Base-by-base conservation (phyloP, 2,329 filamentous ascomycete species). In the Colletotrichum salicis region DNA sequence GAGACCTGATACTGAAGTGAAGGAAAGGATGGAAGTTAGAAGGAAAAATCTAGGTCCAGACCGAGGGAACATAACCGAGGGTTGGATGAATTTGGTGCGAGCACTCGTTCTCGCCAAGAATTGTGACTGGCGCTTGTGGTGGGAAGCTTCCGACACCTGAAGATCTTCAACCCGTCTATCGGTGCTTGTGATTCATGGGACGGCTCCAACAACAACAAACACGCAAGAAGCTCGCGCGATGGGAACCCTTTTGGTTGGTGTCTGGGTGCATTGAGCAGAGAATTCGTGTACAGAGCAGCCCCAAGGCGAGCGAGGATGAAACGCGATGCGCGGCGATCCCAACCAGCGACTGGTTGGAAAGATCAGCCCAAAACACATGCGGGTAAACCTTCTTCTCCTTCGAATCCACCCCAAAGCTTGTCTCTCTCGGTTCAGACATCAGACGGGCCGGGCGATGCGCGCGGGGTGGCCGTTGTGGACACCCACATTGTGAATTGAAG, bases 351-450 rank as follows among this genome's bases (percentile, higher is more conserved):
- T 64, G 66, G 60, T 55, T 41, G 31, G 27, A 31, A 64, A 64
- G 60, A 56, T 72, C 55, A 56, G 59, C 59, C 65, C 59, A 70
- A 70, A 51, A 64, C 54, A 59, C 56, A 5, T 37, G 35, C 59
- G 59, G 55, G 65, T 58, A 57, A 70, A 72, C 45, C 55, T 72
- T 72, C 24, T 70, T 70, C 45, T 45, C 19, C 3, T 45, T 48
- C 24, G 19, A n/a, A 35, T 59, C 29, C 35, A 54, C 27, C 5
- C 27, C 12, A 45, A 72, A 72, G 66, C 60, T 64, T 60, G 22
- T 41, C 48, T 64, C 51, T 59, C 7, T 24, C 33, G 13, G 27
- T n/a, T 13, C 19, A 52, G n/a, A 56, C 29, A 70, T 72, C 59
- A 22, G 70, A 72, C 60, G 59, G 54, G 52, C 22, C 37, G 22